Evolutionary conservation across 768 basidiomycete species (phyloP), one percentile per base, ranked within the genome.

Genomic region (Phylloporus sp.): DNA sequence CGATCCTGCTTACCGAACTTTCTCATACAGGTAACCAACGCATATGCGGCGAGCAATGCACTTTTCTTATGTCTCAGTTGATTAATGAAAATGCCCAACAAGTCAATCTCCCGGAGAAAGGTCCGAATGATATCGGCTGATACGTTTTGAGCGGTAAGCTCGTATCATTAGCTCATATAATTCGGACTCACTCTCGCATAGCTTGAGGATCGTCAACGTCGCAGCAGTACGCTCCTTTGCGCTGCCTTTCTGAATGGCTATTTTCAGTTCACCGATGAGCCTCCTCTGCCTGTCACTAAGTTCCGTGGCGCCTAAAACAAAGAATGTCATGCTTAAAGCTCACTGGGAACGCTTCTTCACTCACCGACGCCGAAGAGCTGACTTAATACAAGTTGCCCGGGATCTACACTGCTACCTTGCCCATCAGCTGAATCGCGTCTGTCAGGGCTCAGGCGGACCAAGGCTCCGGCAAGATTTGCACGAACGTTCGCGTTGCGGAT

Each of bases 41-140:
- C 60, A 9, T 65, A 65, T 15, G 60, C 60, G 27, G 57, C 60
- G 9, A 65, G 55, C 11, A 65, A 39, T 3, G 62, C 55, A 2
- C 36, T 53, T 5, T 58, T 47, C 46, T 56, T 60, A 2, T 36
- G 49, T 36, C 47, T 49, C 28, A 64, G 24, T 18, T 63, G 61
- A 6, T 46, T 32, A 10, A 66, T 9, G 15, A 65, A 58, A 18
- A 50, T 5, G 5, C 43, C 38, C 23, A 59, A 23, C n/a, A 63
- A 13, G 5, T 29, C 3, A 7, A 49, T 50, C 9, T 58, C 40
- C 18, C n/a, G 24, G 5, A 65, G 54, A 44, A 47, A 39, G 3
- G 11, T 16, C 12, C 56, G 54, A 18, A 66, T 52, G 0, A 5
- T 18, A 12, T 0, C 4, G 27, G 45, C 61, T 65, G 5, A 46